Evolutionary conservation across 2,329 filamentous ascomycete species (phyloP), one percentile per base, ranked within the genome.

Genomic region (Fusarium anguioides): DNA sequence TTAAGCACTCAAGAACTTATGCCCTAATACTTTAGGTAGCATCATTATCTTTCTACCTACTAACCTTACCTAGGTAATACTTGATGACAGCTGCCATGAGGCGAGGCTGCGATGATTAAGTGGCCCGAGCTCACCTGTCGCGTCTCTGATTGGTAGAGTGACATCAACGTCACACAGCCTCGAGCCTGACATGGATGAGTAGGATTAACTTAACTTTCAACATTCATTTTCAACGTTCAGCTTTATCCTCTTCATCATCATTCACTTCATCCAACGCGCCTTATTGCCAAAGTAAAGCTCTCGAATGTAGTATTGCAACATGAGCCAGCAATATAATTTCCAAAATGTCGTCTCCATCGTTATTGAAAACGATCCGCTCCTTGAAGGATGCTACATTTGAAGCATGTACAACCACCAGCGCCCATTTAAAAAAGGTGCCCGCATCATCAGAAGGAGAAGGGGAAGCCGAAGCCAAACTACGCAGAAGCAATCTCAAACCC

Each of bases 371-470:
- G 18, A 57, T 73, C 23, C 45, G 50, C 6, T 55, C 44, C 12
- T 46, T 73, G 23, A 72, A 64, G 40, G 60, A 68, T 33, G 57
- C 60, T 17, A 58, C 63, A 6, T 60, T 72, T 48, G 42, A 49
- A 29, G 65, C 68, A 24, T 72, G 69, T 57, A 35, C 53, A 11
- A 27, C 36, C 17, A 60, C 73, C 49, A 55, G 37, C 24, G 26
- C 41, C 11, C 47, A 68, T 29, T 29, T 71, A 1, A 69, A 64
- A 20, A 20, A 52, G 20, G 17, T 3, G 21, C 10, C 26, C 18
- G 14, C 36, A 5, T 17, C 18, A 12, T 29, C n/a, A 36, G 20
- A 17, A 14, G 21, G 10, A 7, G 26, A 18, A 5, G 3, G 15
- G 31, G 20, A 17, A 14, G 21, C 12, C 5, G 26, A 18, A 5